Evolutionary conservation across 208 protist species (phyloP).

Genomic region (Leishmania mexicana): DNA sequence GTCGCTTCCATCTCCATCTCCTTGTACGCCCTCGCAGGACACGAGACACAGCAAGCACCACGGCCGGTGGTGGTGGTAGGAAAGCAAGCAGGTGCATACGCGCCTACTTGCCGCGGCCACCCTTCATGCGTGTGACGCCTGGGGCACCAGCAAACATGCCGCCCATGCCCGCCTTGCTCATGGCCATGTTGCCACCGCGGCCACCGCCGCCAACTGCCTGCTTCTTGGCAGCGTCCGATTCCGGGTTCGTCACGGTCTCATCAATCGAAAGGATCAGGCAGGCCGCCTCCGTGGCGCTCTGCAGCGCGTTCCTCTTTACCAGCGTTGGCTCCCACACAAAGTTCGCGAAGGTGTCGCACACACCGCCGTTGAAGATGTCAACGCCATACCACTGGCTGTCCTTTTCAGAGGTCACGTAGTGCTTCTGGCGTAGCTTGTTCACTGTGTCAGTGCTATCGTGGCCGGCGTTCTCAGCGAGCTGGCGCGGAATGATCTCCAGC

Average conservation of each 20-base stretch:
- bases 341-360: constrained; percentile 97
- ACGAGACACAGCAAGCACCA: constrained; percentile 3
- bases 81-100: not conserved
- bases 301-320: constrained; percentile 99
- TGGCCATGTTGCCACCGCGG: constrained; percentile 74
- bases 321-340: constrained; percentile 99
- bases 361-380: constrained; percentile 98
- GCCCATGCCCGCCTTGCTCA: constrained; percentile 92
- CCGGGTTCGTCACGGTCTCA: constrained; percentile 98
- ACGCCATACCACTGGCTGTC: constrained; percentile 97
- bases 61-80: not conserved
- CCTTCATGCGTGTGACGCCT: constrained; percentile 88
- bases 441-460: constrained; percentile 99
- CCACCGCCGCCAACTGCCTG: constrained; percentile 70
- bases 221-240: constrained; percentile 92
- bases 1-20: not conserved
- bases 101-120: constrained; percentile 72
- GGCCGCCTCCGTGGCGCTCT: constrained; percentile 99
- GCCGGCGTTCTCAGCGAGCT: constrained; percentile 99
- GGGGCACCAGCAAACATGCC: constrained; percentile 92
- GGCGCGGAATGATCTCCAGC: constrained; percentile 99
- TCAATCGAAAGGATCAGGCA: constrained; percentile 99
- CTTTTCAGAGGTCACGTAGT: constrained; percentile 72
- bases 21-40: not conserved
- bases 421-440: constrained; percentile 99